Evolutionary conservation across 106 monocot species (phyloP), one percentile per base, ranked within the genome.

Genomic region (Vanilla planifolia): DNA sequence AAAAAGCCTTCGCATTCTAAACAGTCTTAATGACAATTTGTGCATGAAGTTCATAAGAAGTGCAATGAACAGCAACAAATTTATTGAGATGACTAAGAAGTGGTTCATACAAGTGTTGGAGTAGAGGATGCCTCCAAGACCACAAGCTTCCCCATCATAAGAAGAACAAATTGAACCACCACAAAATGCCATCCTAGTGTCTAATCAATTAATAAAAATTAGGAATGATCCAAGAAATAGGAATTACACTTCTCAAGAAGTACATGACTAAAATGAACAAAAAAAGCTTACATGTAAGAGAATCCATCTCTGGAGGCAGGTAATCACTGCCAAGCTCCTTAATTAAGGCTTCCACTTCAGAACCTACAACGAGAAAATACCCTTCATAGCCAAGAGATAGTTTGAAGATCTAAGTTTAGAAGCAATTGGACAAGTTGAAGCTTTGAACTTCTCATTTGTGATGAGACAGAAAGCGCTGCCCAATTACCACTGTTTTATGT

Each of bases 21-120:
- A 21, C 34, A 11, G 23, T 56, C 58, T 62, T 33, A 63, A 64
- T 5, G 73, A 65, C 8, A 44, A 13, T 41, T 68, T 71, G 29
- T 35, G 34, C 8, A 68, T 11, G 6, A 74, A 40, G 51, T 53
- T 71, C 1, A 65, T 4, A 32, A 81, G 8, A 67, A 71, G 68
- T 0, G 74, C 33, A 15, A 77, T 43, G 19, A 74, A 55, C 17
- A 80, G 77, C 21, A 81, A 33, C 20, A 60, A 22, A 55, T 65
- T 68, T 19, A 75, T 53, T 19, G 65, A 71, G 32, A 81, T 66
- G 39, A 81, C 66, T 3, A 69, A 33, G 16, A 65, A 33, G 36
- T 86, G 78, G 67, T 74, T 83, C 33, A 53, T 48, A 45, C 77
- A 78, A 20, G 74, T 67, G 29, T 55, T 59, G 1, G 70, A 67